Evolutionary conservation across 2,329 filamentous ascomycete species (phyloP).

Genomic region (Fusarium lateritium): DNA sequence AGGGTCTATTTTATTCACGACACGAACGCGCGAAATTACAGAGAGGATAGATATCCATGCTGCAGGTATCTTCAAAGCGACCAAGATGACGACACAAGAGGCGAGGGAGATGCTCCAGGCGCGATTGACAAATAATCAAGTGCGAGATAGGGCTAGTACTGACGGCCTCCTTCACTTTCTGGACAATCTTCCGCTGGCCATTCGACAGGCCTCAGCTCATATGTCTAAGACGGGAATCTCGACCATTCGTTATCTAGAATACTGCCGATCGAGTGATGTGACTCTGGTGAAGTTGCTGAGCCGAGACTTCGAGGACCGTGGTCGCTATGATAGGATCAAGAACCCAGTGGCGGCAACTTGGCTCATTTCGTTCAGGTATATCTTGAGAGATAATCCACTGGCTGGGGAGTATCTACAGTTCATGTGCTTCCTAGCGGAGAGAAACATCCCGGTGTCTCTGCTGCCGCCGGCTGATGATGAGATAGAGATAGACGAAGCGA

Average conservation of each 20-base stretch:
- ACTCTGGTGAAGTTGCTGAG: slow-evolving; percentile 49
- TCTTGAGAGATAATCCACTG: slow-evolving; percentile 41
- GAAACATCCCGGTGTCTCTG: slow-evolving; percentile 50
- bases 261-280: slow-evolving; percentile 44
- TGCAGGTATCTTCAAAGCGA: too few species aligned
- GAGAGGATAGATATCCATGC: too few species aligned
- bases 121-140: too few species aligned
- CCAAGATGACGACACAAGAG: too few species aligned
- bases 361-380: slow-evolving; percentile 54
- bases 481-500: slow-evolving; percentile 40
- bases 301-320: background rate
- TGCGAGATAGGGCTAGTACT: background rate
- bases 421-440: slow-evolving; percentile 50
- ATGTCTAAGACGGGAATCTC: slow-evolving; percentile 50
- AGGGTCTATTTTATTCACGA: too few species aligned
- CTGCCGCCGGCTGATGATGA: slow-evolving; percentile 34
- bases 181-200: slow-evolving; percentile 53
- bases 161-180: slow-evolving; percentile 51
- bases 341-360: slow-evolving; percentile 50
- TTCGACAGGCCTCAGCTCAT: slow-evolving; percentile 55
- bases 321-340: too few species aligned
- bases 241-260: slow-evolving; percentile 45
- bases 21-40: too few species aligned
- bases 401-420: slow-evolving; percentile 51
- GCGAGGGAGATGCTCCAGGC: too few species aligned